These are phyloP conservation scores for Neurospora sp. DNA, from an alignment of 495 filamentous ascomycete species.

Conservation along the genomic window DNA sequence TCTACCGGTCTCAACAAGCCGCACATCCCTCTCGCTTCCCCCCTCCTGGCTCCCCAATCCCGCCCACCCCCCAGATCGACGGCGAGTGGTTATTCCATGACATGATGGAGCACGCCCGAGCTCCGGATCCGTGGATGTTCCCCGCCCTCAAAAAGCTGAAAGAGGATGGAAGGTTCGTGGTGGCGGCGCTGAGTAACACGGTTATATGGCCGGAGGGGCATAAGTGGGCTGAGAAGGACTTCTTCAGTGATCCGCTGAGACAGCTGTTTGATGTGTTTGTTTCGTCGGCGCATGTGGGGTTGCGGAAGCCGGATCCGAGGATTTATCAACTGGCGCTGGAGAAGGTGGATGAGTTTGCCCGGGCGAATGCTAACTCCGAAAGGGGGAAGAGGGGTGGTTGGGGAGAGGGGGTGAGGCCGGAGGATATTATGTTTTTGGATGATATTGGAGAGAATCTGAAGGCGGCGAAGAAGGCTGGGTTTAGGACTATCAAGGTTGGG, in stretches of 20 bases:
- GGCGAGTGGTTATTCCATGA: constrained; percentile 76
- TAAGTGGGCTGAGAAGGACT: constrained; percentile 33
- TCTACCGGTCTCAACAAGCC: constrained; percentile 28
- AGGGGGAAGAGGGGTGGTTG: constrained; percentile 35
- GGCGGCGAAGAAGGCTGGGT: constrained; percentile 61
- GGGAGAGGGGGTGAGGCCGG: constrained; percentile 43
- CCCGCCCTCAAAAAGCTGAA: constrained; percentile 66
- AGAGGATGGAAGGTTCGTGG: constrained; percentile 51
- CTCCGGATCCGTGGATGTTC: constrained; percentile 76
- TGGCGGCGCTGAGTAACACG: constrained; percentile 85
- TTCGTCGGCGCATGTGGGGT: constrained; percentile 71
- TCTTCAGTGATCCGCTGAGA: constrained; percentile 38
- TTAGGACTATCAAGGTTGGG: constrained; percentile 74
- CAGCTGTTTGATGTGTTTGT: constrained; percentile 74
- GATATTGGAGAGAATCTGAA: constrained; percentile 94
- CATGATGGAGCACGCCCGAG: constrained; percentile 73
- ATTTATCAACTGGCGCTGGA: constrained; percentile 70
- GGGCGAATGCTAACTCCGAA: constrained; percentile 26
- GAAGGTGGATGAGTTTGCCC: constrained; percentile 51
- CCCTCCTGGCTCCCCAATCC: constrained; percentile 22
- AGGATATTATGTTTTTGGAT: constrained; percentile 80
- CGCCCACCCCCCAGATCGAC: constrained; percentile 64
- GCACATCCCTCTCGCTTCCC: constrained; percentile 18
- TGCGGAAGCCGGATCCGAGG: constrained; percentile 75
- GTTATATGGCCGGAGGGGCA: constrained; percentile 67